Conservation (phyloP, 495 filamentous ascomycete genomes). For the Penicillium herquei region DNA sequence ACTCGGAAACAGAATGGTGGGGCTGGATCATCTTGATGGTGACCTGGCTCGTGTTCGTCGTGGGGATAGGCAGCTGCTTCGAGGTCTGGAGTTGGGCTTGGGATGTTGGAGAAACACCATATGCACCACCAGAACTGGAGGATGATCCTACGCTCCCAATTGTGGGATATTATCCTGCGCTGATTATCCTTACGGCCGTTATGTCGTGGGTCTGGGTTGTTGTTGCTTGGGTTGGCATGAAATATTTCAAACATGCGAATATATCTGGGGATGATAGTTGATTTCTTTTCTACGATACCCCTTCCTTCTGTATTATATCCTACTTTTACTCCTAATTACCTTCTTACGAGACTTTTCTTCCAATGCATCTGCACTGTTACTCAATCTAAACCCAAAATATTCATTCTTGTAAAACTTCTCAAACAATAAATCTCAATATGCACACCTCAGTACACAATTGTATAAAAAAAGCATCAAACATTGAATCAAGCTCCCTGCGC, state of each 20-base stretch:
- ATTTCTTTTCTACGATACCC: conserved; percentile 12
- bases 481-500: not conserved
- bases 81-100: conserved; percentile 99
- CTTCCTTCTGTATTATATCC: not conserved
- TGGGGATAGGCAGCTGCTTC: conserved; percentile 91
- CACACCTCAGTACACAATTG: not conserved
- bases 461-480: not conserved
- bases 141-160: conserved; percentile 93
- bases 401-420: not conserved
- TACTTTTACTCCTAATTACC: not conserved
- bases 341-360: not conserved
- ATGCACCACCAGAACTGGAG: conserved; percentile 88
- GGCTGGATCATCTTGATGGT: conserved; percentile 86
- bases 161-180: conserved; percentile 91
- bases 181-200: conserved; percentile 87
- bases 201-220: conserved; percentile 99
- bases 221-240: conserved; percentile 97
- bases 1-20: conserved; percentile 93
- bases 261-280: conserved; percentile 61
- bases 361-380: too few species aligned
- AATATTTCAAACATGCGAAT: conserved; percentile 97
- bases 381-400: too few species aligned
- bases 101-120: conserved; percentile 96
- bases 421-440: not conserved
- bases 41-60: conserved; percentile 93